Base-by-base conservation (phyloP, 257 asterid species). In the Nicotiana attenuata region DNA sequence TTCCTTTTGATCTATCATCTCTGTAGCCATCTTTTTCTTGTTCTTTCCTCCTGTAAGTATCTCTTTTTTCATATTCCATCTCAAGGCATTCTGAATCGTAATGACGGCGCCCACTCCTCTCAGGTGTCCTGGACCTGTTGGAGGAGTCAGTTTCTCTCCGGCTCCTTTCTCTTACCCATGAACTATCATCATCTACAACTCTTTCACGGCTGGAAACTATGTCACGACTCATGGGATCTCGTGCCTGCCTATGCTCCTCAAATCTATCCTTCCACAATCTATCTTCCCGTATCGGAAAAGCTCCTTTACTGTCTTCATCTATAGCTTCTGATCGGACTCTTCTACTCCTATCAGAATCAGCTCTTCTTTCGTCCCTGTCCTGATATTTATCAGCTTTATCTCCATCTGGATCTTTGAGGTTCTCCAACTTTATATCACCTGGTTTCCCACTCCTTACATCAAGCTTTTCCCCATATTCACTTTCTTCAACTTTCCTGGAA, bases 1-100 rank as follows among this genome's bases (percentile, higher is more conserved):
- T 92, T 78, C 89, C 93, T 90, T 91, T 93, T 24, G 91, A 86
- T 84, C 90, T 92, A 84, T 93, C 97, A 83, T 93, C 98, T 89
- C 89, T 88, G 11, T 88, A 87, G 82, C 86, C 87, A 73, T 93
- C 98, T 87, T 92, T 92, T 64, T 92, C 96, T 82, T 71, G 89
- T 83, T 95, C 99, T 89, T 90, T 94, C 90, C 94, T 90, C 91
- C 92, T 90, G 28, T 73, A 78, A 81, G 83, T 35, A 80, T 50
- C 83, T 85, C 88, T 87, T 84, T 92, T 90, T 80, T 93, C 98
- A 77, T 84, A 83, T 76, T 95, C 97, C 85, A 59, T 77, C 81
- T 92, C 99, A 77, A 80, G 24, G 78, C 84, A 91, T 78, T 91
- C 97, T 24, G 88, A 78, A 20, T 93, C 96, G 45, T 38, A 80